Conservation (phyloP, 805 yeast species). For the Sugiyamaella marilandica region DNA sequence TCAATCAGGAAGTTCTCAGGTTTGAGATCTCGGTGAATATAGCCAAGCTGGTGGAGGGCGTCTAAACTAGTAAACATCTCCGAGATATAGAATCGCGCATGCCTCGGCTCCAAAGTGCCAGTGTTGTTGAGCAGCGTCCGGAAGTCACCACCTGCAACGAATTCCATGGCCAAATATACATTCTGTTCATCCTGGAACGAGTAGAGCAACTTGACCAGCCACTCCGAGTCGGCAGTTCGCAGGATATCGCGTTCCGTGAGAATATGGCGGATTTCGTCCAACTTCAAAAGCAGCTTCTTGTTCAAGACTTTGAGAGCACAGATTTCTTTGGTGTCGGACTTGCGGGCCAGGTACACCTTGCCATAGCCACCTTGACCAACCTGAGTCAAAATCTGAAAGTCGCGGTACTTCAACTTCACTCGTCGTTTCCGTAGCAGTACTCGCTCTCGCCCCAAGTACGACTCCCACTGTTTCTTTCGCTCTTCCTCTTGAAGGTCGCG, state of each 20-base stretch:
- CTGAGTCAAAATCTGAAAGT: slow-evolving; percentile 93
- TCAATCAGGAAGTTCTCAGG: slow-evolving; percentile 93
- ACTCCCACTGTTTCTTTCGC: slow-evolving; percentile 61
- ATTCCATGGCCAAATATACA: slow-evolving; percentile 95
- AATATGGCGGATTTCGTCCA: slow-evolving; percentile 94
- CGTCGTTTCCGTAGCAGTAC: slow-evolving; percentile 82
- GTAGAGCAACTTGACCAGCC: slow-evolving; percentile 90
- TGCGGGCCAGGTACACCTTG: slow-evolving; percentile 93
- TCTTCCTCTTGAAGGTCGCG: slow-evolving; percentile 34
- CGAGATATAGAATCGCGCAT: slow-evolving; percentile 88
- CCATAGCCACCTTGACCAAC: slow-evolving; percentile 99
- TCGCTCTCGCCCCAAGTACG: slow-evolving; percentile 78
- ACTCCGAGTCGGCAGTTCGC: slow-evolving; percentile 91
- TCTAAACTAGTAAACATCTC: slow-evolving; percentile 97
- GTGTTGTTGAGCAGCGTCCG: slow-evolving; percentile 91
- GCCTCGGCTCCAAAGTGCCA: slow-evolving; percentile 87
- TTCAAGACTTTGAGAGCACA: slow-evolving; percentile 92
- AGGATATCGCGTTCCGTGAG: slow-evolving; percentile 93
- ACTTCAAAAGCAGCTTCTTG: slow-evolving; percentile 76
- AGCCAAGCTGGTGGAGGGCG: slow-evolving; percentile 89
- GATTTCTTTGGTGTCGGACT: slow-evolving; percentile 89
- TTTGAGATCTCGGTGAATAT: slow-evolving; percentile 93
- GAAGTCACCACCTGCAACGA: slow-evolving; percentile 99
- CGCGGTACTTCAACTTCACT: slow-evolving; percentile 87
- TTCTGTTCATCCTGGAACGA: slow-evolving; percentile 92